Evolutionary conservation across 352 stramenopile genomes (phyloP).

Genomic region (Phytopythium cucurbitacearum): DNA sequence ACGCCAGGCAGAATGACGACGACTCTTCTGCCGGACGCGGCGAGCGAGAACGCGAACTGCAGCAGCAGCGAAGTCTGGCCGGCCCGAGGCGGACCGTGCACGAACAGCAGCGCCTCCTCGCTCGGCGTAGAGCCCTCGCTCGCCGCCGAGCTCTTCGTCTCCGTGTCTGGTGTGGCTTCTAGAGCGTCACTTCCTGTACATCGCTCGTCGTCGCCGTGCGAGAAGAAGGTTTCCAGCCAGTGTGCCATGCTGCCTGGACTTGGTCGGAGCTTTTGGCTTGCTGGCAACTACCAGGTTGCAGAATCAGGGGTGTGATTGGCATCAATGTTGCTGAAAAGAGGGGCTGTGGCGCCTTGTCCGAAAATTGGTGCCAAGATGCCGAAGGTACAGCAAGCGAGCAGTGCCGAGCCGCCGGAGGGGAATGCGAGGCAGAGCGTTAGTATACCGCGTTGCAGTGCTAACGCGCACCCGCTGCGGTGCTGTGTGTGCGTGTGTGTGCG

Average conservation of each 20-base stretch:
- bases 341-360: too few species aligned
- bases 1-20: slow-evolving; percentile 44
- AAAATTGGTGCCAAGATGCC: not conserved
- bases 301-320: not conserved
- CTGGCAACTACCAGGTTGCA: not conserved
- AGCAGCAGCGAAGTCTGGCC: slow-evolving; percentile 62
- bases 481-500: not conserved
- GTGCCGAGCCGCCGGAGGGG: too few species aligned
- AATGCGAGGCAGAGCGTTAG: slow-evolving; percentile 1
- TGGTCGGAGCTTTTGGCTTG: too few species aligned
- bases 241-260: slow-evolving; percentile 8
- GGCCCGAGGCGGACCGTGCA: slow-evolving; percentile 33
- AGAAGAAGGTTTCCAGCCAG: slow-evolving; percentile 62
- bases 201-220: slow-evolving; percentile 30
- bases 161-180: not conserved
- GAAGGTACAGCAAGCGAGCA: slow-evolving; percentile 1
- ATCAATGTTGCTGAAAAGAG: not conserved
- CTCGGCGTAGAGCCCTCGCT: slow-evolving; percentile 1
- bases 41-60: slow-evolving; percentile 59
- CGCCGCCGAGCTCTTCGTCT: slow-evolving; percentile 5
- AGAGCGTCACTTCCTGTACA: slow-evolving; percentile 9
- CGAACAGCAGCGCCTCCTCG: slow-evolving; percentile 28
- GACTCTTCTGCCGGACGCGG: slow-evolving; percentile 30
- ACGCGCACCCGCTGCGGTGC: not conserved
- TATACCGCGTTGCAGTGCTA: not conserved